phyloP scores from a whole-genome alignment of 2,329 filamentous ascomycete species.

The Aplosporella prunicola region DNA sequence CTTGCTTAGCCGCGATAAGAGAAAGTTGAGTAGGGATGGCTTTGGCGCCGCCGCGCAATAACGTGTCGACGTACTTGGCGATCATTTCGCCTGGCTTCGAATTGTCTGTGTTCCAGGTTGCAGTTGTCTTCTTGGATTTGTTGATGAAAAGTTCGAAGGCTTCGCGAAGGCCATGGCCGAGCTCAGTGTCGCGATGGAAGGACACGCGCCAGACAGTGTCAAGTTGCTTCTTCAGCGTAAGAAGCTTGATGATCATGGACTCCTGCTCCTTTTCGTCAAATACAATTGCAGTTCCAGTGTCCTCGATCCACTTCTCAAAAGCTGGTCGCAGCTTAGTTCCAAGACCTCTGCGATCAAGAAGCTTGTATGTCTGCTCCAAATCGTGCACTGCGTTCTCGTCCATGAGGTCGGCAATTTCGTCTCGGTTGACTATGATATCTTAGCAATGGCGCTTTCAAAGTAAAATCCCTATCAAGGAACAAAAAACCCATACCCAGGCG shows the following conservation, averaged over 20 bases:
- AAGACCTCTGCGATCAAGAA: constrained; percentile 64
- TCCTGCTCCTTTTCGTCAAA: constrained; percentile 68
- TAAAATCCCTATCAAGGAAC: not conserved
- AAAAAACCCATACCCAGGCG: constrained; percentile 21
- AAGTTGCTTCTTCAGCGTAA: constrained; percentile 70
- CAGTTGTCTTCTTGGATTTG: constrained; percentile 60
- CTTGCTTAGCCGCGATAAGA: constrained; percentile 46
- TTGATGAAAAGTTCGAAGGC: constrained; percentile 90
- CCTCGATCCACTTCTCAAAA: constrained; percentile 71
- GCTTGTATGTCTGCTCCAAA: constrained; percentile 65
- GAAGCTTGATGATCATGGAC: constrained; percentile 75
- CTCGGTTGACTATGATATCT: constrained; percentile 46
- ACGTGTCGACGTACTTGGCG: constrained; percentile 86
- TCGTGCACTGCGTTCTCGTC: constrained; percentile 59
- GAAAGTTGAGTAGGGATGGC: constrained; percentile 62
- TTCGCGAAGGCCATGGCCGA: constrained; percentile 71
- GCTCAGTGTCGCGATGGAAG: constrained; percentile 66
- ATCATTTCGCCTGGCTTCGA: constrained; percentile 98
- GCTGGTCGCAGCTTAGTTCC: constrained; percentile 60
- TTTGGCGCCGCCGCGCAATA: constrained; percentile 81
- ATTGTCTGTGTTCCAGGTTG: constrained; percentile 70
- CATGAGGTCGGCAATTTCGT: constrained; percentile 63
- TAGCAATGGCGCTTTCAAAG: not conserved
- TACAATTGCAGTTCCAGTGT: constrained; percentile 67
- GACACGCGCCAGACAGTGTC: constrained; percentile 68